phyloP scores from a whole-genome alignment of 192 early-diverging fungal genomes.

The Glomus cerebriforme region DNA sequence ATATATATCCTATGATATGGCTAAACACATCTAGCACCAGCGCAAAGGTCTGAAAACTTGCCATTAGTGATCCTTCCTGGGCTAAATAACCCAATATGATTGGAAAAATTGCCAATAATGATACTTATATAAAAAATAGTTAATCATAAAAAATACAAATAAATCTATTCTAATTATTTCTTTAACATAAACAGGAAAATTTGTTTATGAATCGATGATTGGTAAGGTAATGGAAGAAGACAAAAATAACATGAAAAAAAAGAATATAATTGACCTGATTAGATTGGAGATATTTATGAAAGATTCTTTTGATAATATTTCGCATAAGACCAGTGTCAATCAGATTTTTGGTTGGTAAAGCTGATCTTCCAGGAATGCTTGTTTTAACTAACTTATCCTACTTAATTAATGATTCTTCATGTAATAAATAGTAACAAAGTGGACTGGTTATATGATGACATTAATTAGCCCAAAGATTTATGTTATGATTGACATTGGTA shows the following conservation, averaged over 20 bases:
- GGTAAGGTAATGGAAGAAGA: slow-evolving; percentile 28
- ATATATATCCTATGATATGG: slow-evolving; percentile 16
- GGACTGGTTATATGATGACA: slow-evolving; percentile 9
- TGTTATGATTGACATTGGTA: slow-evolving; percentile 28
- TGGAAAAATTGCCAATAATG: slow-evolving; percentile 25
- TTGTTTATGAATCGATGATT: slow-evolving; percentile 27
- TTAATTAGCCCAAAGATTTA: slow-evolving; percentile 10
- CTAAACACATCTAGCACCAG: slow-evolving; percentile 29
- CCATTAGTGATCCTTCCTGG: slow-evolving; percentile 21
- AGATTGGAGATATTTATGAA: slow-evolving; percentile 33
- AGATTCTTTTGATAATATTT: slow-evolving; percentile 12
- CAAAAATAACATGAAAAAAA: slow-evolving; percentile 28
- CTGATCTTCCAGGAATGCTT: slow-evolving; percentile 14
- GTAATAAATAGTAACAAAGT: slow-evolving; percentile 28
- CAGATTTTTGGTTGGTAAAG: slow-evolving; percentile 15
- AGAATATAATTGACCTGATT: slow-evolving; percentile 28
- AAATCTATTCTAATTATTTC: slow-evolving; percentile 6
- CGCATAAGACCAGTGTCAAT: slow-evolving; percentile 12
- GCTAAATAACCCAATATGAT: slow-evolving; percentile 33
- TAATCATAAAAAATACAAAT: slow-evolving; percentile 16
- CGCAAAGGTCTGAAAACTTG: slow-evolving; percentile 30
- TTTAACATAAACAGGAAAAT: slow-evolving; percentile 23
- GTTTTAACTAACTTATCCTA: slow-evolving; percentile 7
- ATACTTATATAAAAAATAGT: slow-evolving; percentile 23
- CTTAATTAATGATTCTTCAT: slow-evolving; percentile 16